These are phyloP conservation scores for Dalbergia cochinchinensis DNA, from an alignment of 306 rosid genomes.

Conservation along the genomic window DNA sequence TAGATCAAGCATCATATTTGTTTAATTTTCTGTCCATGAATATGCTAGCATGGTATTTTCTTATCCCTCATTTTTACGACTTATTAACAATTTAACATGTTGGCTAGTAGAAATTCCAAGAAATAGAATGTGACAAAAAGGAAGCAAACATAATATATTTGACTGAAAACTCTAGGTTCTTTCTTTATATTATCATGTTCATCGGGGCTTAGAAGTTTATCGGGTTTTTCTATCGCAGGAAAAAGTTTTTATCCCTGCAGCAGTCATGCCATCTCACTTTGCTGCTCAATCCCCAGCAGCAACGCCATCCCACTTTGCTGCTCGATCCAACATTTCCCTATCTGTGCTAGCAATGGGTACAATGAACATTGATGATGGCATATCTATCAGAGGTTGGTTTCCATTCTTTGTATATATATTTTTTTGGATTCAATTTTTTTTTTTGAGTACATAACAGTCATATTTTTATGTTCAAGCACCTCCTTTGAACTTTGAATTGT, in stretches of 20 bases:
- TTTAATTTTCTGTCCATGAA: background rate
- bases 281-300: slow-evolving; percentile 14
- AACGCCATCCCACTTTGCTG: too few relatives aligned
- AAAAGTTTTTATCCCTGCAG: slow-evolving; percentile 58
- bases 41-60: slow-evolving; percentile 3
- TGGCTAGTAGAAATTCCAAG: background rate
- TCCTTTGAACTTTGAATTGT: slow-evolving; percentile 20
- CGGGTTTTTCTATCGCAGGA: slow-evolving; percentile 53
- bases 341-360: slow-evolving; percentile 58
- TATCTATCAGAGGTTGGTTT: slow-evolving; percentile 58
- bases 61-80: background rate
- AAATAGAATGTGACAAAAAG: slow-evolving; percentile 1
- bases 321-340: slow-evolving; percentile 58
- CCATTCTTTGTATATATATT: background rate
- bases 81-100: background rate
- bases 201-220: background rate
- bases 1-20: slow-evolving; percentile 5
- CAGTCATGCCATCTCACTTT: slow-evolving; percentile 54
- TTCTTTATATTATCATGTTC: background rate
- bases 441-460: background rate
- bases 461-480: background rate
- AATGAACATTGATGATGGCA: slow-evolving; percentile 64
- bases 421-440: background rate
- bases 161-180: background rate
- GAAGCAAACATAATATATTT: slow-evolving; percentile 12